phyloP scores from a whole-genome alignment of 164 flowering plant genomes.

The Pachysandra terminalis region DNA sequence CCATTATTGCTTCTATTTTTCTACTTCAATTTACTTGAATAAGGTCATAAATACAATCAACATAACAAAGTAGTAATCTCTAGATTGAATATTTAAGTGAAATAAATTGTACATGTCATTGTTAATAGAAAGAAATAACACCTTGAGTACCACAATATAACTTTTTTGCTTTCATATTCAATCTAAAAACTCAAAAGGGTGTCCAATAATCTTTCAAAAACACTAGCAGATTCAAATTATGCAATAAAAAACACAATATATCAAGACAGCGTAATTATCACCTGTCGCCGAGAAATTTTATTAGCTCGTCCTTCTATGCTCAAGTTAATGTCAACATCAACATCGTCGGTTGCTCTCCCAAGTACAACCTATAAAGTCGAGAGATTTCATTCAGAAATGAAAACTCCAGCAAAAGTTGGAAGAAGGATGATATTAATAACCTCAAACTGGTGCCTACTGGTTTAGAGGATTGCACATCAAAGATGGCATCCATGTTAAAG shows the following conservation, averaged over 20 bases:
- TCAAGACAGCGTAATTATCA: constrained; percentile 10
- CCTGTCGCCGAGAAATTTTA: constrained; percentile 88
- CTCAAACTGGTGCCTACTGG: background rate
- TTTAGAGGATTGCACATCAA: too few relatives aligned
- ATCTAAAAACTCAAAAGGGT: background rate
- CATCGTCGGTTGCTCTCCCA: constrained; percentile 76
- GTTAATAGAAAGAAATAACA: background rate
- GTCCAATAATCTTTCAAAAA: too few relatives aligned
- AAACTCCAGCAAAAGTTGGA: background rate
- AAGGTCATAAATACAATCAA: background rate
- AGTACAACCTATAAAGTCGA: constrained; percentile 53
- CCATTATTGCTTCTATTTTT: background rate
- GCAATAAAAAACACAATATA: too few relatives aligned
- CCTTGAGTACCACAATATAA: background rate
- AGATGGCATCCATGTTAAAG: too few relatives aligned
- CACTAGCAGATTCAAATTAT: too few relatives aligned
- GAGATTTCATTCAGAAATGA: background rate
- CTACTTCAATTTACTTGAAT: background rate
- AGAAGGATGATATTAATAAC: background rate
- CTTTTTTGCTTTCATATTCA: too few relatives aligned
- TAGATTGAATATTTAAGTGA: background rate
- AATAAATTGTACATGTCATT: too few relatives aligned
- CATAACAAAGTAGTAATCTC: background rate
- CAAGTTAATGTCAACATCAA: constrained; percentile 72
- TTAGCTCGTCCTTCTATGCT: constrained; percentile 63